Evolutionary conservation across 306 rosid species (phyloP).

Genomic region (Cicer yamashitae): DNA sequence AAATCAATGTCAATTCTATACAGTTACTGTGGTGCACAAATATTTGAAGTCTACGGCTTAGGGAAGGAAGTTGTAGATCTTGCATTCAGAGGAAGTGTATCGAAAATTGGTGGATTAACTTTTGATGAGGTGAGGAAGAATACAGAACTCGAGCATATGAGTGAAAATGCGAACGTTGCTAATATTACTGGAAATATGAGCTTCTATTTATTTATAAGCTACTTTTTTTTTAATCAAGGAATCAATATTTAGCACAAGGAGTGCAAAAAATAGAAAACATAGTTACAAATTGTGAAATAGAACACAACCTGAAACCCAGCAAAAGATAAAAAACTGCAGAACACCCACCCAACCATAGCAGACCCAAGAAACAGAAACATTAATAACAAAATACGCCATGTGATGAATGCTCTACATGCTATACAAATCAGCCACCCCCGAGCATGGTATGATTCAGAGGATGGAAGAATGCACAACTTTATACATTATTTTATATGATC

Average conservation of each 20-base stretch:
- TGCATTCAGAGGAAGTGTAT: conserved; percentile 90
- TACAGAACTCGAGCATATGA: conserved; percentile 37
- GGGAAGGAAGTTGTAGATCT: conserved; percentile 90
- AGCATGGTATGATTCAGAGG: background rate
- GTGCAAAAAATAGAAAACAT: background rate
- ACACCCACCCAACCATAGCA: conserved; percentile 2
- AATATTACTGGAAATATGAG: conserved; percentile 16
- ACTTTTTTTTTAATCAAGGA: background rate
- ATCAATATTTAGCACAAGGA: background rate
- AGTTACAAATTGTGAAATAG: background rate
- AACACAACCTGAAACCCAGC: conserved; percentile 1
- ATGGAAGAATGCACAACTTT: background rate
- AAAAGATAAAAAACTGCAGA: background rate
- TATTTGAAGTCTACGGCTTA: conserved; percentile 93
- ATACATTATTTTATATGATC: background rate
- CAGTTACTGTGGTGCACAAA: conserved; percentile 99
- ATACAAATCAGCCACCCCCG: background rate
- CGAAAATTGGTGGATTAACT: conserved; percentile 91
- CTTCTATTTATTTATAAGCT: conserved; percentile 8
- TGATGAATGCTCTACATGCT: conserved; percentile 10
- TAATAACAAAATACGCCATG: background rate
- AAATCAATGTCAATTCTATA: conserved; percentile 44
- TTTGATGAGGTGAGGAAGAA: conserved; percentile 87
- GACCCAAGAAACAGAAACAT: background rate
- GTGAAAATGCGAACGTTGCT: conserved; percentile 29